phyloP scores from a whole-genome alignment of 768 basidiomycete genomes.

The Psilocybe cyanescens region DNA sequence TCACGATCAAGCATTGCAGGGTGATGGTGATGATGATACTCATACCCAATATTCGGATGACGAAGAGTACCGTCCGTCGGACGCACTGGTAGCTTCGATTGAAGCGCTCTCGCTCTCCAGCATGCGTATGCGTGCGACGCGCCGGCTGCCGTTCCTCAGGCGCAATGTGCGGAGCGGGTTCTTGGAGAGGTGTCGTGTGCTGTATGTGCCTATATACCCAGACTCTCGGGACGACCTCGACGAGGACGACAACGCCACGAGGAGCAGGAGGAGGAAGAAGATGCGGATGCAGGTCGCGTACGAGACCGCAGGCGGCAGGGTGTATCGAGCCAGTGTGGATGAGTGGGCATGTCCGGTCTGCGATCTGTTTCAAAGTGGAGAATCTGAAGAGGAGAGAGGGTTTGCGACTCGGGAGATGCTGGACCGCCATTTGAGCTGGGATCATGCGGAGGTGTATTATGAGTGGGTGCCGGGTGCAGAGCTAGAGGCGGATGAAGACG shows the following conservation, averaged over 20 bases:
- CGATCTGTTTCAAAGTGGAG: slow-evolving; percentile 16
- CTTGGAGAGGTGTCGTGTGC: slow-evolving; percentile 38
- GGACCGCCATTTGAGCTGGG: slow-evolving; percentile 27
- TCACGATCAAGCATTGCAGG: not conserved
- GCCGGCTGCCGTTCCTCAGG: slow-evolving; percentile 57
- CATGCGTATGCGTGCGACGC: slow-evolving; percentile 39
- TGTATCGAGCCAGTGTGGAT: slow-evolving; percentile 18
- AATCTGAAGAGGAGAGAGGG: slow-evolving; percentile 6
- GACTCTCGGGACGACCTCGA: not conserved
- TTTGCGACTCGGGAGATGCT: slow-evolving; percentile 30
- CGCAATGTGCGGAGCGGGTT: slow-evolving; percentile 58
- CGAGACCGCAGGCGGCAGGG: slow-evolving; percentile 20
- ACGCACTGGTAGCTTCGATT: slow-evolving; percentile 37
- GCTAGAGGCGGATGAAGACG: slow-evolving; percentile 7
- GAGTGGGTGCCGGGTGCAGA: slow-evolving; percentile 22
- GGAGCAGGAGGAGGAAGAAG: slow-evolving; percentile 6
- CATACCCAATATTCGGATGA: not conserved
- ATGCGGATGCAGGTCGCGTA: slow-evolving; percentile 30
- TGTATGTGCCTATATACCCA: slow-evolving; percentile 36
- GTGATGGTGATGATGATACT: not conserved
- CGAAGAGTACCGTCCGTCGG: slow-evolving; percentile 26
- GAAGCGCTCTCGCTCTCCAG: slow-evolving; percentile 33
- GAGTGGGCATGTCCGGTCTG: slow-evolving; percentile 31
- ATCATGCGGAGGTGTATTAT: slow-evolving; percentile 26
- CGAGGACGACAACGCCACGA: too few relatives aligned